Evolutionary conservation across 306 rosid species (phyloP), one percentile per base, ranked within the genome.

Genomic region (Medicago arabica): DNA sequence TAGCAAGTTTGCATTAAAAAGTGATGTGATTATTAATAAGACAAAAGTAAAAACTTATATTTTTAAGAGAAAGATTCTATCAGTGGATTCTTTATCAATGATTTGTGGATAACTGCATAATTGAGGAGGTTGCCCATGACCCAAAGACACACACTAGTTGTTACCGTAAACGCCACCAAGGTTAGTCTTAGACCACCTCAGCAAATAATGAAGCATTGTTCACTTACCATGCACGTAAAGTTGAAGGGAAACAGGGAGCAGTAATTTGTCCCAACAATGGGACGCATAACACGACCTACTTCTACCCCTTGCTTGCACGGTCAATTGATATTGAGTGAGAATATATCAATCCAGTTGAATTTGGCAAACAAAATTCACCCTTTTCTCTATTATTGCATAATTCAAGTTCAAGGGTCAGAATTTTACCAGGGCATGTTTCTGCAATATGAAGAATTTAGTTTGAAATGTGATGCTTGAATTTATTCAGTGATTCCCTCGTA

Each of bases 161-260:
- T 47, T 69, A 51, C 23, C 57, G 57, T 51, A 54, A 55, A 18
- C 31, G 62, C 34, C 62, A 57, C 63, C n/a, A 57, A 49, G 15
- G 15, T 49, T 14, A 49, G 54, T 15, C 8, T 49, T 14, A 49
- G 54, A 49, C 8, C 8, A 49, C 54, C n/a, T 47, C 17, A 34
- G 16, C 17, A n/a, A 1, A 53, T 16, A 60, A 60, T 7, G 4
- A 25, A 60, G 28, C 66, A 34, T 39, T 62, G 79, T 78, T 89
- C 78, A 85, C 95, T 90, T 90, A 71, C 85, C 94, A 90, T 87
- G 88, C 94, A 93, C 96, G 95, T 86, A 90, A 93, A 92, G 92
- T 80, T 69, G 49, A 78, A 73, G 74, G 44, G 67, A 67, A 59
- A 31, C 63, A 54, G 67, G 60, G 58, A 72, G 46, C 62, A 81